Evolutionary conservation across 768 basidiomycete genomes (phyloP), one percentile per base, ranked within the genome.

Genomic region (Pisolithus albus): DNA sequence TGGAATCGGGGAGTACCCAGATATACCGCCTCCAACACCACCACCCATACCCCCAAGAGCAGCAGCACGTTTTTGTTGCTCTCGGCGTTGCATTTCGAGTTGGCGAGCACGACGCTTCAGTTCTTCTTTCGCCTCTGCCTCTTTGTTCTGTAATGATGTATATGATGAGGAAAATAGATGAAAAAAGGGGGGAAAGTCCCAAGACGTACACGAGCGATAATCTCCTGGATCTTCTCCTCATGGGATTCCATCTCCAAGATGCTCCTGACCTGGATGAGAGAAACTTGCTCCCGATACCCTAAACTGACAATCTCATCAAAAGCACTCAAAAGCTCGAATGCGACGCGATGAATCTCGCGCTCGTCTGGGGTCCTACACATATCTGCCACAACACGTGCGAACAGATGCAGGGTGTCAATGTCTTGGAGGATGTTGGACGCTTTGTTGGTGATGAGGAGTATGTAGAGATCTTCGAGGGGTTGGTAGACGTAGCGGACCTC

Each of bases 371-470:
- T 84, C 58, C 90, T 78, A 67, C 91, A 93, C 69, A 94, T 70
- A 68, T 95, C 92, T 2, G 92, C 92, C 13, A 96, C 92, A 44
- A 96, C 86, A 32, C 95, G 85, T 1, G 94, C 86, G 60, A 96
- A 87, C 36, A 99, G 86, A 59, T 94, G 91, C 0, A 99, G 77
- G 0, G 95, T 99, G 52, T 96, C 89, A 57, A 98, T 95, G 68
- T 98, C 96, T 73, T 96, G 96, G 37, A 99, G 75, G 61, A 98
- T 98, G 64, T 99, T 99, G n/a, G 90, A 92, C 7, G 92, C 90
- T 69, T 96, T 97, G 74, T 97, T 98, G 50, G 95, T 98, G 71
- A 98, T 94, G 57, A 98, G 79, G 58, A 98, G 78, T 54, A 98
- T 95, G 71, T 97, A 98, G 23, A 98, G 82, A 66, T 97, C 92